A percentile compares a stretch with the other conserved stretches of the same genome.
phyloP scores from a whole-genome alignment of 2,329 filamentous ascomycete genomes.

The Neospermospora avenae region DNA sequence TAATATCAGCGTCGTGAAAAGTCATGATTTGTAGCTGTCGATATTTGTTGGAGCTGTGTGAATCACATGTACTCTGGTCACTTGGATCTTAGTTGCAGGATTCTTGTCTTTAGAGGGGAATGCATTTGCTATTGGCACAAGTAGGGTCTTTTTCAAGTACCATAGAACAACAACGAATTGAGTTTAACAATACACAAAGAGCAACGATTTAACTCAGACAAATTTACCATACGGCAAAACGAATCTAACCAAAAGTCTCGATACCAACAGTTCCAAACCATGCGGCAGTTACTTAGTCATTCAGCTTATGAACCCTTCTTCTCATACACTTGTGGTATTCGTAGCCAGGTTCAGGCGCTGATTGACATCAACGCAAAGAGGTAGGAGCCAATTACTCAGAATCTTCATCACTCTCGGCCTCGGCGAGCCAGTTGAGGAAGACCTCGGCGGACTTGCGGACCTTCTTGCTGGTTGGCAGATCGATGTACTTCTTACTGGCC shows the following conservation, averaged over 20 bases:
- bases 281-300: no score
- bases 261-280: no score
- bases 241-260: slow-evolving; percentile 6
- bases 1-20: neutral
- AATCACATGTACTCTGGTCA: neutral
- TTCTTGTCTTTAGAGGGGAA: neutral
- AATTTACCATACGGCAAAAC: slow-evolving; percentile 6
- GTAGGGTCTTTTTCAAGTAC: slow-evolving; percentile 6
- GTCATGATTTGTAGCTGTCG: neutral
- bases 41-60: neutral
- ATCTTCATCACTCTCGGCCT: slow-evolving; percentile 73
- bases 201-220: slow-evolving; percentile 10
- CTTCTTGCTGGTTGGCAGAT: slow-evolving; percentile 85
- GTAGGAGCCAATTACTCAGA: slow-evolving; percentile 46
- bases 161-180: neutral
- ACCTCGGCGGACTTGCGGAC: slow-evolving; percentile 91
- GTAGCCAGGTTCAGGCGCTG: neutral
- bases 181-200: neutral
- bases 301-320: no score
- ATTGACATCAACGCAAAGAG: neutral
- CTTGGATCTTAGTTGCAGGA: neutral
- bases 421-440: slow-evolving; percentile 91
- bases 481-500: slow-evolving; percentile 98
- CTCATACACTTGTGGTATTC: no score
- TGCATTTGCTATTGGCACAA: slow-evolving; percentile 9